Conservation (phyloP, 2,329 filamentous ascomycete genomes). For the Stagonosporopsis rhizophila region DNA sequence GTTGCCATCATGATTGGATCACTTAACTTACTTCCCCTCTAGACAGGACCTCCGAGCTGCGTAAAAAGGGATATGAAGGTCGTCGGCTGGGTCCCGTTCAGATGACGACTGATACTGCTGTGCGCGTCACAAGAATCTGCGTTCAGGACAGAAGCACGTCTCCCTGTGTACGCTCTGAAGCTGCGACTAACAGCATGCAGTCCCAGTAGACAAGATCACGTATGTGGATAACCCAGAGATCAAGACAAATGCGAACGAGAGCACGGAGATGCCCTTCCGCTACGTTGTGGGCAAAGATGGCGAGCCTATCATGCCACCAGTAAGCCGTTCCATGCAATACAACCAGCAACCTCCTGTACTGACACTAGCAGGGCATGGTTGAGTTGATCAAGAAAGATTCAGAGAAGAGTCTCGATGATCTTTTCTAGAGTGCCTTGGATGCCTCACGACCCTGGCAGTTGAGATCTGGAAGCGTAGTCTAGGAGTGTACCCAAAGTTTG, state of each 20-base stretch:
- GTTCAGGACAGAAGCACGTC: slow-evolving; percentile 79
- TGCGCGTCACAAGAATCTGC: slow-evolving; percentile 89
- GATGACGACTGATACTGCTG: slow-evolving; percentile 98
- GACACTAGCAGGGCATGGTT: slow-evolving; percentile 78
- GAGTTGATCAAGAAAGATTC: slow-evolving; percentile 93
- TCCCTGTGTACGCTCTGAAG: background rate
- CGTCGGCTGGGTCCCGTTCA: slow-evolving; percentile 89
- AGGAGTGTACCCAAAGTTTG: slow-evolving; percentile 19
- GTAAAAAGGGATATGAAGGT: slow-evolving; percentile 90
- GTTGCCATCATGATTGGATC: background rate
- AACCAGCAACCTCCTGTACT: background rate
- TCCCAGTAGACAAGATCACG: slow-evolving; percentile 76
- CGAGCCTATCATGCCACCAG: slow-evolving; percentile 88
- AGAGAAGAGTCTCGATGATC: slow-evolving; percentile 86
- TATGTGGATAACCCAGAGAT: slow-evolving; percentile 91
- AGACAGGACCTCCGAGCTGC: slow-evolving; percentile 95
- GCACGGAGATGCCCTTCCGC: slow-evolving; percentile 96
- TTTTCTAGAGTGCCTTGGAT: slow-evolving; percentile 64
- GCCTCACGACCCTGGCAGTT: background rate
- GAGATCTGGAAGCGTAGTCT: background rate
- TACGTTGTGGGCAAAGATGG: slow-evolving; percentile 82
- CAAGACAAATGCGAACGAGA: slow-evolving; percentile 88
- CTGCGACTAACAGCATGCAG: slow-evolving; percentile 56
- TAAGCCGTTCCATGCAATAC: slow-evolving; percentile 53
- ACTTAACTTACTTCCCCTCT: slow-evolving; percentile 29